phyloP scores from a whole-genome alignment of 1,284 basidiomycete species.

The Hemileia vastatrix region DNA sequence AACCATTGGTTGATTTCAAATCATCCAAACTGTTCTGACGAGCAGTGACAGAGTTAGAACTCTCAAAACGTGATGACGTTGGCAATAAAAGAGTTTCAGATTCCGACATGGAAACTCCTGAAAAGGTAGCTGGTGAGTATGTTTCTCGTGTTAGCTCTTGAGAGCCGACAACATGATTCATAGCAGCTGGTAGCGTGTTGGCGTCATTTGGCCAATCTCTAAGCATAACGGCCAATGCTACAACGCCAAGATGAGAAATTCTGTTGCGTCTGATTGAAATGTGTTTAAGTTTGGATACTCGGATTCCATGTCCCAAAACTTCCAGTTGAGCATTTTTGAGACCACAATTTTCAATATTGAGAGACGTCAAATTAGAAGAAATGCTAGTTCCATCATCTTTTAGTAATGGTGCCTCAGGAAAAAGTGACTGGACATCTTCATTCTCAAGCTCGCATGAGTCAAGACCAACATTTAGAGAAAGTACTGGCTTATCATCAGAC shows the following conservation, averaged over 20 bases:
- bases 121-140: not conserved
- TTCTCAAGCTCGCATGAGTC: not conserved
- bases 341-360: slow-evolving; percentile 11
- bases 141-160: slow-evolving; percentile 24
- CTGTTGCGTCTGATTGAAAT: slow-evolving; percentile 77
- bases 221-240: slow-evolving; percentile 87
- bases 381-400: slow-evolving; percentile 15
- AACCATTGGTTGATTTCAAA: too few species aligned
- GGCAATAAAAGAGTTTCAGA: not conserved
- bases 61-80: not conserved
- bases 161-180: not conserved
- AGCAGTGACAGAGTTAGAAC: slow-evolving; percentile 16
- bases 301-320: slow-evolving; percentile 58
- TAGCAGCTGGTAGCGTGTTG: slow-evolving; percentile 12
- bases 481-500: not conserved
- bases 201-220: slow-evolving; percentile 77
- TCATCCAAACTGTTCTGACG: slow-evolving; percentile 8
- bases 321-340: slow-evolving; percentile 3
- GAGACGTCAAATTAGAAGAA: slow-evolving; percentile 10
- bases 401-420: slow-evolving; percentile 15
- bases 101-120: not conserved
- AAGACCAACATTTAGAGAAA: not conserved
- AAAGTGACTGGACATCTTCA: slow-evolving; percentile 3
- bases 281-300: slow-evolving; percentile 69
- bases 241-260: slow-evolving; percentile 69